Evolutionary conservation across 2,329 filamentous ascomycete species (phyloP).

Genomic region (Teratosphaeria viscida): DNA sequence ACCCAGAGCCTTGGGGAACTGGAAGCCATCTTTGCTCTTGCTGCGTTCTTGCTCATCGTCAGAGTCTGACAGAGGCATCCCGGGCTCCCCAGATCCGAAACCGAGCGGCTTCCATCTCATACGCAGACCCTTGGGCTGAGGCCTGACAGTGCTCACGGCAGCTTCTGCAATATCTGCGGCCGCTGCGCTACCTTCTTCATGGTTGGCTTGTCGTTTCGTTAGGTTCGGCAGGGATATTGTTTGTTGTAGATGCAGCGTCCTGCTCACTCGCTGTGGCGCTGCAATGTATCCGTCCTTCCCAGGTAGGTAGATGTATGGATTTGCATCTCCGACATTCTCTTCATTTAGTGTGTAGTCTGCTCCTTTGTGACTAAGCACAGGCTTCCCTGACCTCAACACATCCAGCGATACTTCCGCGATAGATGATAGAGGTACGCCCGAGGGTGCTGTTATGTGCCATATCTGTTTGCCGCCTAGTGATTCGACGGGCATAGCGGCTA

Average conservation of each 20-base stretch:
- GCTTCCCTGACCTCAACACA: conserved; percentile 41
- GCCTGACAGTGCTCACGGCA: conserved; percentile 44
- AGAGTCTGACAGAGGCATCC: conserved; percentile 32
- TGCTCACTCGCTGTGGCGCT: conserved; percentile 40
- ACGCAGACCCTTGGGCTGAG: conserved; percentile 57
- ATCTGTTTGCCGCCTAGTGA: conserved; percentile 60
- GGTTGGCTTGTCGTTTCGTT: conserved; percentile 31
- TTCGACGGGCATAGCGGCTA: conserved; percentile 30
- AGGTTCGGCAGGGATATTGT: conserved; percentile 45
- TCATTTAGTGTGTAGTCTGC: conserved; percentile 42
- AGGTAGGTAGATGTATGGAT: conserved; percentile 14
- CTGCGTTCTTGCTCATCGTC: conserved; percentile 33
- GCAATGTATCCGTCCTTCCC: conserved; percentile 19
- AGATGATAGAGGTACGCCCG: conserved; percentile 56
- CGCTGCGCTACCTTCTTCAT: conserved; percentile 29
- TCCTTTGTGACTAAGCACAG: conserved; percentile 53
- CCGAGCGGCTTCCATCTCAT: conserved; percentile 60
- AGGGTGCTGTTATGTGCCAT: conserved; percentile 70
- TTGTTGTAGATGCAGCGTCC: conserved; percentile 55
- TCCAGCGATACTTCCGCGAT: conserved; percentile 56
- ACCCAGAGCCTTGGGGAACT: conserved; percentile 18
- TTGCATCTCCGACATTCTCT: conserved; percentile 5
- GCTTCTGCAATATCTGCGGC: conserved; percentile 36
- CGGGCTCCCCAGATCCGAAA: conserved; percentile 35
- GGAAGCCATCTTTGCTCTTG: conserved; percentile 6